Base-by-base conservation (phyloP, 2,329 filamentous ascomycete species). In the Ophiocordyceps sinensis region DNA sequence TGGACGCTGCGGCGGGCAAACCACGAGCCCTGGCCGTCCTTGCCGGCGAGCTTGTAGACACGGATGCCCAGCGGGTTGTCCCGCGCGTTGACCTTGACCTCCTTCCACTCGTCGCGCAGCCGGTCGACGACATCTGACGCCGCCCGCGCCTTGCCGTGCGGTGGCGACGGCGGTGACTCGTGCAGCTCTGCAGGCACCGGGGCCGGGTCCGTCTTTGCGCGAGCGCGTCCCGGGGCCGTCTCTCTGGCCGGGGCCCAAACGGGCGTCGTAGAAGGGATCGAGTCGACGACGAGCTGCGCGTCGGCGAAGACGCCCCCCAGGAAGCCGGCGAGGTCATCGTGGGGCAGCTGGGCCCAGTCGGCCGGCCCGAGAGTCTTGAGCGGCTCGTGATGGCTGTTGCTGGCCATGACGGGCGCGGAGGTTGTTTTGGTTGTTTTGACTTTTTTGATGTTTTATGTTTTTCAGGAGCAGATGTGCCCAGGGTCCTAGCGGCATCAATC, bases 1-100 rank as follows among this genome's bases (percentile, higher is more conserved):
- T 95, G 87, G 17, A 94, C 69, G 55, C 86, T 94, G 38, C 82
- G 70, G 42, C 89, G 68, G 21, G 85, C 85, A 60, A 95, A 96
- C 89, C 89, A 96, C 8, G 83, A 71, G 2, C 88, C 89, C 48
- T 80, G 80, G 31, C 85, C 79, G 59, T 96, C 89, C 51, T 84
- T 81, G 3, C 81, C 76, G 0, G 71, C 65, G 44, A 91, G 70
- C 58, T 93, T 94, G 64, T 83, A 94, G 21, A 95, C 77, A 42
- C 69, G 71, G 46, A 95, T 79, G 0, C 72, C 77, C 9, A 85
- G 66, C 1, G 85, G 83, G 53, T 93, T 91, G 17, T 88, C 80
- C 49, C 71, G 78, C 3, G 73, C 61, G 35, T 71, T 76, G 42
- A 85, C 62, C 60, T 86, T 89, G 53, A 88, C 64, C 35, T 86